Base-by-base conservation (phyloP, 2,329 filamentous ascomycete genomes). In the Dothideomycetidae sp. region DNA sequence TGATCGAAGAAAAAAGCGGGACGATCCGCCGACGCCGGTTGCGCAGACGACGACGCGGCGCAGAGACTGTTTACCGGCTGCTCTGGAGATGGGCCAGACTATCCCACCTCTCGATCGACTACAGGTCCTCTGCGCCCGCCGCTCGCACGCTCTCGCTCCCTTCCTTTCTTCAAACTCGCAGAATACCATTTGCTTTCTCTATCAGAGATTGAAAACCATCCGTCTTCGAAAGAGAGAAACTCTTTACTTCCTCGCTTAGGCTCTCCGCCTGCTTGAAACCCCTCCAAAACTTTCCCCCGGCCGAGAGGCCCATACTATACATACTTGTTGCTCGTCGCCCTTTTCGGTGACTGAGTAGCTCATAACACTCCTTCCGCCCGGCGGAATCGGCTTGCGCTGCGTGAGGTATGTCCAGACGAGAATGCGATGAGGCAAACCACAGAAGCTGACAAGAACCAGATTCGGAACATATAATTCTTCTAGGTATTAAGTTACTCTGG, bases 381-480 rank as follows among this genome's bases (percentile, higher is more conserved):
- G 78, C 78, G 74, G 71, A 70, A 56, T 73, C 76, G 75, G 77
- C 76, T 81, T 79, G 77, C 75, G 71, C 75, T 83, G 78, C 77
- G 78, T 77, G 78, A 85, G 78, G 80, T 84, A 61, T 53, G 61
- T 52, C 60, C 38, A 33, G 37, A 21, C 30, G 12, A 11, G n/a
- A n/a, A n/a, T n/a, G n/a, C n/a, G n/a, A n/a, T n/a, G n/a, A n/a
- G n/a, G n/a, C n/a, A n/a, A n/a, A n/a, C n/a, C n/a, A n/a, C n/a
- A n/a, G n/a, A n/a, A n/a, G n/a, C n/a, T n/a, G n/a, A n/a, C n/a
- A n/a, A 15, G 28, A 28, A 18, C 42, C 40, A 50, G 51, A 48
- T 47, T 46, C 52, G 49, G 52, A 51, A 43, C 42, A 43, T 33
- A 44, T 31, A 45, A 26, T 26, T n/a, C n/a, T n/a, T 43, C 40